These are phyloP conservation scores for Halteria grandinella DNA, from an alignment of 73 alveolate genomes.

Conservation along the genomic window DNA sequence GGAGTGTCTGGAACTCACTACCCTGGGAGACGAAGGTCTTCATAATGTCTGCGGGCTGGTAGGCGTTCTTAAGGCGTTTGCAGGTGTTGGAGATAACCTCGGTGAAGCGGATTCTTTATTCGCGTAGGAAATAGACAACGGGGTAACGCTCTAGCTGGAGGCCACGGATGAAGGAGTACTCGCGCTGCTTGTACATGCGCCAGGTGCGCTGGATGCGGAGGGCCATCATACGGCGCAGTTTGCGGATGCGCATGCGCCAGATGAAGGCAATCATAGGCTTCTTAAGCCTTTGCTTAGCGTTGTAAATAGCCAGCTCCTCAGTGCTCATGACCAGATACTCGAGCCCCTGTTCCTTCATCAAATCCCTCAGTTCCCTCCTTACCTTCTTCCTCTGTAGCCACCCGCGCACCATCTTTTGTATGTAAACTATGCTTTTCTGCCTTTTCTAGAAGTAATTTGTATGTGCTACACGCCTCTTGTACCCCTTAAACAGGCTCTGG, in stretches of 20 bases:
- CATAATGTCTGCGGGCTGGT: neutral
- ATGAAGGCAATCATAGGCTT: constrained; percentile 29
- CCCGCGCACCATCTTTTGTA: constrained; percentile 67
- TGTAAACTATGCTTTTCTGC: constrained; percentile 53
- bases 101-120: constrained; percentile 44
- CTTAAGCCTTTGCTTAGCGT: constrained; percentile 44
- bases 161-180: constrained; percentile 27
- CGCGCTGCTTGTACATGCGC: constrained; percentile 27
- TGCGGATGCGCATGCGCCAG: constrained; percentile 1
- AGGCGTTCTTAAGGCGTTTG: neutral
- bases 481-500: constrained; percentile 61
- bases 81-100: constrained; percentile 27
- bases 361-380: constrained; percentile 48
- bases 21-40: constrained; percentile 15
- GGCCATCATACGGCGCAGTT: constrained; percentile 10
- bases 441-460: constrained; percentile 48
- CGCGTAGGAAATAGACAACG: constrained; percentile 45
- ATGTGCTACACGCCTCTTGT: constrained; percentile 42
- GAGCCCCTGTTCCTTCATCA: constrained; percentile 32
- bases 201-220: constrained; percentile 31
- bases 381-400: constrained; percentile 41
- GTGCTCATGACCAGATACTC: constrained; percentile 55
- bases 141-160: constrained; percentile 49
- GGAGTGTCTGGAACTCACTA: constrained; percentile 16
- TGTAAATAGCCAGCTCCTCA: constrained; percentile 23